Evolutionary conservation across 2,329 filamentous ascomycete species (phyloP).

Genomic region (Beauveria scarabaeidicola): DNA sequence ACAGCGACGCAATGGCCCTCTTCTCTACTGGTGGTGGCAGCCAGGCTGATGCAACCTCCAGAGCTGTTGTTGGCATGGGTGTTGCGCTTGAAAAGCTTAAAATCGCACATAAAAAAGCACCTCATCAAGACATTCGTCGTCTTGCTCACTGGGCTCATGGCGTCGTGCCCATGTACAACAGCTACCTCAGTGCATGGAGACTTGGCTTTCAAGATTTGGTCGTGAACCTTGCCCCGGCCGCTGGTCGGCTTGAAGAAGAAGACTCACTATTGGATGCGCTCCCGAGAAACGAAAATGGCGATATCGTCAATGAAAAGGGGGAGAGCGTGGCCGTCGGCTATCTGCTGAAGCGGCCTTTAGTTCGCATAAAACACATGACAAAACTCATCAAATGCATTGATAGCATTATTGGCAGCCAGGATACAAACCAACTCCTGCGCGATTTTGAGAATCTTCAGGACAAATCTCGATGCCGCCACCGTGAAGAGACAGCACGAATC

Average conservation of each 20-base stretch:
- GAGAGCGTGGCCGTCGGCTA: conserved; percentile 92
- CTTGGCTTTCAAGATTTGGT: conserved; percentile 91
- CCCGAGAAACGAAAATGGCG: conserved; percentile 56
- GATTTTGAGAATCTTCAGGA: conserved; percentile 65
- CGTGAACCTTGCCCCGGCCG: conserved; percentile 76
- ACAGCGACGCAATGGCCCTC: conserved; percentile 55
- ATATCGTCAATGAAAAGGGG: conserved; percentile 63
- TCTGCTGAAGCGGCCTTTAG: conserved; percentile 78
- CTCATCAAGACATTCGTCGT: conserved; percentile 60
- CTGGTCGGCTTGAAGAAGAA: conserved; percentile 44
- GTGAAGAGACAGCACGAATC: conserved; percentile 60
- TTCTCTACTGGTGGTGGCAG: conserved; percentile 44
- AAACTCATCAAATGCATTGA: conserved; percentile 70
- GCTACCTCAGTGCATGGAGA: conserved; percentile 83
- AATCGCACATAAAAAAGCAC: conserved; percentile 70
- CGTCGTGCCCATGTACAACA: conserved; percentile 69
- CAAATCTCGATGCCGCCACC: conserved; percentile 58
- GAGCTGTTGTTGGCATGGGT: conserved; percentile 91
- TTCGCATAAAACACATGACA: conserved; percentile 77
- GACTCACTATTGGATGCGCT: conserved; percentile 51
- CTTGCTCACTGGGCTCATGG: conserved; percentile 76
- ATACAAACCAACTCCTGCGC: conserved; percentile 30
- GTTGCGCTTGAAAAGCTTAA: conserved; percentile 79
- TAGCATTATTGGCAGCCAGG: conserved; percentile 41
- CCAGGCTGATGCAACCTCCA: conserved; percentile 57